Conservation (phyloP, 352 stramenopile genomes). For the Globisporangium lucens region DNA sequence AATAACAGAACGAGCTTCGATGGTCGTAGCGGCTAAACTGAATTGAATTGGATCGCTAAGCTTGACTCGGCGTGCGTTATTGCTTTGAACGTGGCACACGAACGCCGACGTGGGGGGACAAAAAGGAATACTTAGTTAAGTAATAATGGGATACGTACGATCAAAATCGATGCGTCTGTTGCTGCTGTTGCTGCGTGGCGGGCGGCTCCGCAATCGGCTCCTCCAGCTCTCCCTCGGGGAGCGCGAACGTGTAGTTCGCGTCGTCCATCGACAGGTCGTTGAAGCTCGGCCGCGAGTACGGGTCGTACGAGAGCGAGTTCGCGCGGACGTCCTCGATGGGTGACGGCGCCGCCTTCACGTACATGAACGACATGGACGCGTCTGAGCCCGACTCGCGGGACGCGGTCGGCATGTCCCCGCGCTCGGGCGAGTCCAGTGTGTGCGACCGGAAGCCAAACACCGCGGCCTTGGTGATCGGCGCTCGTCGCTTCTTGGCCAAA, state of each 20-base stretch:
- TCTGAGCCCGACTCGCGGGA: slow-evolving; percentile 39
- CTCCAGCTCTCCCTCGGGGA: slow-evolving; percentile 23
- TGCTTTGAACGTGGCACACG: neutral
- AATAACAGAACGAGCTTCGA: neutral
- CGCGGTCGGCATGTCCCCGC: slow-evolving; percentile 32
- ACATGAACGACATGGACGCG: slow-evolving; percentile 49
- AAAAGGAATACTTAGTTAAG: slow-evolving; percentile 9
- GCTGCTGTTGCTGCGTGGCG: neutral
- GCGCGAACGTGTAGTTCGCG: slow-evolving; percentile 38
- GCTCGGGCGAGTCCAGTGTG: slow-evolving; percentile 27
- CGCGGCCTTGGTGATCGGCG: slow-evolving; percentile 21
- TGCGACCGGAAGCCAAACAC: slow-evolving; percentile 44
- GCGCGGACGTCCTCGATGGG: slow-evolving; percentile 31
- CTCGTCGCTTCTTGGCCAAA: slow-evolving; percentile 9
- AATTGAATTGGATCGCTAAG: neutral
- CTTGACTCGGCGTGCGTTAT: neutral
- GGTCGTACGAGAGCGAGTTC: slow-evolving; percentile 55
- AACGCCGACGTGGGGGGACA: neutral
- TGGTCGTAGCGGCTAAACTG: neutral
- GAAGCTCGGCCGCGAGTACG: slow-evolving; percentile 37
- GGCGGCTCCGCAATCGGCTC: neutral
- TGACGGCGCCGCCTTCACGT: slow-evolving; percentile 41
- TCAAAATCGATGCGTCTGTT: slow-evolving; percentile 7
- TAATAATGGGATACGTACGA: slow-evolving; percentile 4
- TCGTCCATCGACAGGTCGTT: slow-evolving; percentile 25